These are phyloP conservation scores for Toxicodendron radicans DNA, from an alignment of 345 rosid genomes.

Conservation along the genomic window DNA sequence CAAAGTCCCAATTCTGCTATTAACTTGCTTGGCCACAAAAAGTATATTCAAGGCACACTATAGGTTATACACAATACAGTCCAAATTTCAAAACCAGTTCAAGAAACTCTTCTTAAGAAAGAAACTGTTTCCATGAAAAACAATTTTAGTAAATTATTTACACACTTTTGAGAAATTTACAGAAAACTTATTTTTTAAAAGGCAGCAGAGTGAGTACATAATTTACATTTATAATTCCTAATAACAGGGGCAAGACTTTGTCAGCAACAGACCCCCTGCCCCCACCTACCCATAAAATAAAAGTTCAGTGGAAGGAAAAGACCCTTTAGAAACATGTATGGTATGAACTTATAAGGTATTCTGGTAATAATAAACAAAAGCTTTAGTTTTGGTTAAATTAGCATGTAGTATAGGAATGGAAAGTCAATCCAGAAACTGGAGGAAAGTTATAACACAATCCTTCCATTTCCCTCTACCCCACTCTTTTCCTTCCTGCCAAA, in stretches of 20 bases:
- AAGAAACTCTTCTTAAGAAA: background rate
- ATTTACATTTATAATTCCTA: background rate
- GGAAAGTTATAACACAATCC: background rate
- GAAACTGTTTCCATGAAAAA: background rate
- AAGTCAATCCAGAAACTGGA: background rate
- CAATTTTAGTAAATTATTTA: background rate
- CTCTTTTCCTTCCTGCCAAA: conserved; percentile 9
- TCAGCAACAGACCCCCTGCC: background rate
- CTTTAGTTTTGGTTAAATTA: background rate
- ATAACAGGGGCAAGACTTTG: background rate
- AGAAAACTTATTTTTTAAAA: conserved; percentile 15
- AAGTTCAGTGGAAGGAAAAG: background rate
- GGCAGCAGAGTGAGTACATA: background rate
- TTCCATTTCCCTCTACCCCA: conserved; percentile 8
- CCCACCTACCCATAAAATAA: too few species aligned
- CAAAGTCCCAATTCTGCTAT: conserved; percentile 11
- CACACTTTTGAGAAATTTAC: conserved; percentile 1
- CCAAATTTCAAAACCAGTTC: conserved; percentile 9
- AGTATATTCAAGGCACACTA: background rate
- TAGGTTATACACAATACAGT: background rate
- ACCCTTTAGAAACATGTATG: background rate
- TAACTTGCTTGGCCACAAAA: background rate
- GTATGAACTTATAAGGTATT: background rate
- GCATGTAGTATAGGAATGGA: background rate
- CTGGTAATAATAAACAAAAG: background rate